Evolutionary conservation across 2,329 filamentous ascomycete species (phyloP).

Genomic region (Raffaelea arxii): DNA sequence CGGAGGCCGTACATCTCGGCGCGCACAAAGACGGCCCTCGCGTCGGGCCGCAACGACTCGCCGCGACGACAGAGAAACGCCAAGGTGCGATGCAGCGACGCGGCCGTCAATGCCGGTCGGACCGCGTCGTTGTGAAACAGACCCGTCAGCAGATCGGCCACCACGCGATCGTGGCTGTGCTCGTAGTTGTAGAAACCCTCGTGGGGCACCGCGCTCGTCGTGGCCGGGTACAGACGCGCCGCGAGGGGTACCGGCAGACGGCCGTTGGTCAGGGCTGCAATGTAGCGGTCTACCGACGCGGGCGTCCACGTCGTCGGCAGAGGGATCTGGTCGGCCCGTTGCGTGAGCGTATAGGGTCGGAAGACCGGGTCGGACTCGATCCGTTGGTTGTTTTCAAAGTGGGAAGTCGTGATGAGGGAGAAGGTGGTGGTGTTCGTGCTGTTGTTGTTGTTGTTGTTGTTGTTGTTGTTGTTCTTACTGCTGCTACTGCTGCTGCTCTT

Average conservation of each 20-base stretch:
- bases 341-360: conserved; percentile 11
- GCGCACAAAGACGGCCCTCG: conserved; percentile 24
- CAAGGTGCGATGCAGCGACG: conserved; percentile 34
- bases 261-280: conserved; percentile 29
- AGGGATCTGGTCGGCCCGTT: conserved; percentile 28
- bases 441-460: no score
- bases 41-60: conserved; percentile 16
- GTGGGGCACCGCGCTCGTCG: neutral
- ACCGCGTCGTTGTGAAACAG: conserved; percentile 28
- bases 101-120: conserved; percentile 23
- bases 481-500: no score
- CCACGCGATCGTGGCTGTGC: conserved; percentile 22
- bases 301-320: conserved; percentile 31
- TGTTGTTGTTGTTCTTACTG: neutral
- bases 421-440: neutral
- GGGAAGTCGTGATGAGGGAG: conserved; percentile 6
- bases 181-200: conserved; percentile 7
- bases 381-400: conserved; percentile 3
- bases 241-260: conserved; percentile 23
- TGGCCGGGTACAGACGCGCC: conserved; percentile 23
- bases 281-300: conserved; percentile 30
- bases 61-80: conserved; percentile 25
- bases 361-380: conserved; percentile 6
- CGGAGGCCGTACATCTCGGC: conserved; percentile 27
- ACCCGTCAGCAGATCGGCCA: conserved; percentile 26